Base-by-base conservation (phyloP, 2,329 filamentous ascomycete genomes). In the Coniochaeta ligniaria region DNA sequence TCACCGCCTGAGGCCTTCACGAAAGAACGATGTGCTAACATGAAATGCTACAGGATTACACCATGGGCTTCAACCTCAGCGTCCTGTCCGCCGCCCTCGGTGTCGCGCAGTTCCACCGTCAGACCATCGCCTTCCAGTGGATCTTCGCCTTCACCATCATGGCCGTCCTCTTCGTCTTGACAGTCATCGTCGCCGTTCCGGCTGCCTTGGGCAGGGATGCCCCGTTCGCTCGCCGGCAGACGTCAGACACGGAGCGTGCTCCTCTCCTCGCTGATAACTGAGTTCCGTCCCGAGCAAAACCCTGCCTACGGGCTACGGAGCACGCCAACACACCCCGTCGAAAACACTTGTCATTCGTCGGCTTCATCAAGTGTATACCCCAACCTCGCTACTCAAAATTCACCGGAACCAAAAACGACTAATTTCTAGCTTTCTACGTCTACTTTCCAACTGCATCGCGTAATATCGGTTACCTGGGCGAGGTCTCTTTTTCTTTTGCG, bases 71-170 rank as follows among this genome's bases (percentile, higher is more conserved):
- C 72, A 86, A 85, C 59, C 80, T 96, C 67, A 89, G 86, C 66
- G 81, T 92, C 52, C 78, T 96, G 55, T 78, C 85, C 1, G 86
- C 91, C 6, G 85, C 91, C 20, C 85, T 96, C 47, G 91, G 90
- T 14, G 85, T 95, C 17, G 83, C 85, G 16, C 92, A 96, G 73
- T 87, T 96, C 76, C 77, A 86, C 58, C 81, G 83, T 68, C 86
- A 92, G 71, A 74, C 88, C 62, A 80, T 96, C 66, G 90, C 91
- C 7, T 80, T 96, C 65, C 92, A 96, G 76, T 96, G 92, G 92
- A 94, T 96, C 74, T 96, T 96, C 72, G 90, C 92, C 36, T 95
- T 96, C 70, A 80, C 86, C 63, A 92, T 96, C 72, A 92, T 94
- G 81, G 84, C 80, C 0, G 71, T 90, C 28, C 83, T 96, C 59